These are phyloP conservation scores for Ophiostoma sp. DNA, from an alignment of 2,329 filamentous ascomycete species.

Conservation along the genomic window DNA sequence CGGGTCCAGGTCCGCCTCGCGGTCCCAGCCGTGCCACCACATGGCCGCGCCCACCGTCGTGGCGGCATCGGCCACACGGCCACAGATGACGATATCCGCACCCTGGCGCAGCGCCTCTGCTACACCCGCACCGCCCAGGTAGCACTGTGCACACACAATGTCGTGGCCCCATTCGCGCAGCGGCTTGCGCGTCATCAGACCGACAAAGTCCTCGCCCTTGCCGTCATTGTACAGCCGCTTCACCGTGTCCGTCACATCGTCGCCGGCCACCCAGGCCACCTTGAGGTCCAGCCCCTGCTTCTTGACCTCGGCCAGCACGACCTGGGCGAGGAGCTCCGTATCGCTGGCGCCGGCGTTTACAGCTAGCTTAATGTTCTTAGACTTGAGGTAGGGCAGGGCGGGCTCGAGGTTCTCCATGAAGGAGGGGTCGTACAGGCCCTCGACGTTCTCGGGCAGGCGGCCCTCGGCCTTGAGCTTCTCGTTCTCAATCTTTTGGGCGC, in stretches of 20 bases:
- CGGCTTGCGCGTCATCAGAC: constrained; percentile 26
- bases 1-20: constrained; percentile 41
- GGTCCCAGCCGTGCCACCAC: constrained; percentile 51
- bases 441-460: constrained; percentile 29
- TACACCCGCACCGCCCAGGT: constrained; percentile 46
- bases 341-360: constrained; percentile 40
- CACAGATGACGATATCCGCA: constrained; percentile 43
- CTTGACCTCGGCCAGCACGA: constrained; percentile 29
- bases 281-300: constrained; percentile 33
- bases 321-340: constrained; percentile 31
- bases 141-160: constrained; percentile 36
- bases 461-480: constrained; percentile 16
- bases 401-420: constrained; percentile 39
- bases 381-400: constrained; percentile 34
- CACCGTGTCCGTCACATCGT: constrained; percentile 34
- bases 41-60: constrained; percentile 50
- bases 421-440: constrained; percentile 34
- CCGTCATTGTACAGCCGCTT: constrained; percentile 24
- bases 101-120: constrained; percentile 38
- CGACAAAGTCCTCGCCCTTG: constrained; percentile 28
- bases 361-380: constrained; percentile 36
- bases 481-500: constrained; percentile 34
- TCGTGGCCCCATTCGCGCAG: constrained; percentile 28
- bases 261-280: constrained; percentile 39
- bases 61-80: constrained; percentile 42